Conservation (phyloP, 371 early-diverging fungal genomes). For the Smittium culicis region DNA sequence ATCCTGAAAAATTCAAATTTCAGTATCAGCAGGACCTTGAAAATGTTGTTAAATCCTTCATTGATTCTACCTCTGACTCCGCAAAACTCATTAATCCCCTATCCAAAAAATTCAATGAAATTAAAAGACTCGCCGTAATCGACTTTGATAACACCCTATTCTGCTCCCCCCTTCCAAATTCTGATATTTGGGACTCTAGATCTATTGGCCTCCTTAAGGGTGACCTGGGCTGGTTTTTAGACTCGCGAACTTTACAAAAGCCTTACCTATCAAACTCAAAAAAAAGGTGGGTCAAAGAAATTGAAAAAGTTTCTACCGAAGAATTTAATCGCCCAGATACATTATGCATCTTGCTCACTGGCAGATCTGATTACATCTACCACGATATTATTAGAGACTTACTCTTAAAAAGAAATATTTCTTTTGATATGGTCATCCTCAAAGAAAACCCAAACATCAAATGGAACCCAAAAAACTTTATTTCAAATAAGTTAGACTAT, state of each 20-base stretch:
- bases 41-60: background rate
- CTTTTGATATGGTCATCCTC: slow-evolving; percentile 41
- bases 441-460: slow-evolving; percentile 17
- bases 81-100: background rate
- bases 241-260: slow-evolving; percentile 42
- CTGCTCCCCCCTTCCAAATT: slow-evolving; percentile 64
- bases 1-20: background rate
- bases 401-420: slow-evolving; percentile 26
- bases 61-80: background rate
- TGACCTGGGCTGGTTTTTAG: slow-evolving; percentile 62
- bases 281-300: slow-evolving; percentile 19
- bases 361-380: slow-evolving; percentile 41
- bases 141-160: slow-evolving; percentile 86
- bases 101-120: slow-evolving; percentile 2
- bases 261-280: slow-evolving; percentile 35
- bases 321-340: slow-evolving; percentile 31
- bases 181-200: slow-evolving; percentile 49
- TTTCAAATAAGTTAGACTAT: background rate
- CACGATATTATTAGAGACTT: slow-evolving; percentile 28
- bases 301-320: slow-evolving; percentile 13
- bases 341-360: slow-evolving; percentile 41
- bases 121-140: slow-evolving; percentile 39
- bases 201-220: slow-evolving; percentile 41
- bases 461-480: background rate
- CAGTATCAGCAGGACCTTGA: background rate